Conservation (phyloP, 1,284 basidiomycete genomes). For the Rhodotorula mucilaginosa region DNA sequence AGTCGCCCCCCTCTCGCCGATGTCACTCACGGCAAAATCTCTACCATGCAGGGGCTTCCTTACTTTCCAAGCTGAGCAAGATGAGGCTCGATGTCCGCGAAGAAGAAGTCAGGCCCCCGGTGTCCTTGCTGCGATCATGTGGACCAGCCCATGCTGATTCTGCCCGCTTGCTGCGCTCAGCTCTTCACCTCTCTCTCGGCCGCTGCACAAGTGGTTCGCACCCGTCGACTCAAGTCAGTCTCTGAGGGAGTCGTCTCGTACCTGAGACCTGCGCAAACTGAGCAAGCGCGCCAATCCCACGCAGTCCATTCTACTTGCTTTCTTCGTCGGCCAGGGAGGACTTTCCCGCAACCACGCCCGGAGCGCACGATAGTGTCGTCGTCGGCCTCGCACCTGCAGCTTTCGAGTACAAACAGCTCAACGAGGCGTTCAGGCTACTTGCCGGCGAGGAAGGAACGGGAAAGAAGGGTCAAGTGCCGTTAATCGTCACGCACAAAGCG, state of each 20-base stretch:
- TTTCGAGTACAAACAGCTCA: constrained; percentile 60
- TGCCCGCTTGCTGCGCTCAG: neutral
- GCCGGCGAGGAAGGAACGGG: constrained; percentile 35
- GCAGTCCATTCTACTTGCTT: constrained; percentile 62
- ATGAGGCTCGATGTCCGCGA: constrained; percentile 58
- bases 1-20: neutral
- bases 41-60: constrained; percentile 11
- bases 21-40: neutral
- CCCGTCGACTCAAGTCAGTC: constrained; percentile 55
- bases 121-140: no score
- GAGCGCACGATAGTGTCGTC: constrained; percentile 60
- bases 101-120: constrained; percentile 51
- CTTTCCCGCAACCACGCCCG: constrained; percentile 46
- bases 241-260: neutral
- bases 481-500: constrained; percentile 62
- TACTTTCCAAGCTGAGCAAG: constrained; percentile 53
- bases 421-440: constrained; percentile 66
- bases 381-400: constrained; percentile 61
- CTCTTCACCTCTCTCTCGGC: constrained; percentile 63
- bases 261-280: no score
- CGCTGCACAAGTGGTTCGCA: constrained; percentile 55
- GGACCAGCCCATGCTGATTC: neutral
- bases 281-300: neutral
- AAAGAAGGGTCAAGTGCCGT: constrained; percentile 43
- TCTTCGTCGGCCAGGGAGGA: constrained; percentile 61